phyloP scores from a whole-genome alignment of 2,329 filamentous ascomycete genomes.

The Sphaerostilbella broomeana region DNA sequence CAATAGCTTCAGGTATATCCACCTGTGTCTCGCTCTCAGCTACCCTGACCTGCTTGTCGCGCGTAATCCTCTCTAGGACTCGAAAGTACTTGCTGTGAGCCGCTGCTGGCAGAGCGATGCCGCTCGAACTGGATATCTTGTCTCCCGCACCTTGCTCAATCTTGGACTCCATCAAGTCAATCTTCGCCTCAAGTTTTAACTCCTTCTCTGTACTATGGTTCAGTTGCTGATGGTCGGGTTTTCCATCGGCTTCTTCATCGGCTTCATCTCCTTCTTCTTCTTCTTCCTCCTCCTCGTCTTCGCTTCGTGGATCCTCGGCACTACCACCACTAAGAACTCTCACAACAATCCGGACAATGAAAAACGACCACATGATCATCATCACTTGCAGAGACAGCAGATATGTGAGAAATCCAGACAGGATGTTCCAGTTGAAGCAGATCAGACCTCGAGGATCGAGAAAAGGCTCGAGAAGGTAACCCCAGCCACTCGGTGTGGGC shows the following conservation, averaged over 20 bases:
- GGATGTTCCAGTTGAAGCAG: constrained; percentile 73
- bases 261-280: constrained; percentile 56
- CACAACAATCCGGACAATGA: constrained; percentile 77
- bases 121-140: constrained; percentile 41
- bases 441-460: constrained; percentile 63
- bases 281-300: constrained; percentile 70
- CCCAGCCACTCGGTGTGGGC: constrained; percentile 41
- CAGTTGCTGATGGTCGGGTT: constrained; percentile 43
- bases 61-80: constrained; percentile 71
- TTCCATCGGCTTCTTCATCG: constrained; percentile 14
- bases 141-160: constrained; percentile 55
- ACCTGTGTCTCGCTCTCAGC: too few species aligned
- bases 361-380: constrained; percentile 79
- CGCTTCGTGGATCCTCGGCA: constrained; percentile 82
- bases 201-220: constrained; percentile 59
- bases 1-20: too few species aligned
- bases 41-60: constrained; percentile 62
- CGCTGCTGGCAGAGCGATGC: constrained; percentile 63
- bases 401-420: constrained; percentile 67
- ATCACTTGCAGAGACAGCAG: constrained; percentile 74
- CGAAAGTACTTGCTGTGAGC: constrained; percentile 71
- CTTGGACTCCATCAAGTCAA: too few species aligned
- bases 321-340: constrained; percentile 68
- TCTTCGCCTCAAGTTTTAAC: constrained; percentile 62
- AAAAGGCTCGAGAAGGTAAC: constrained; percentile 69